Conservation (phyloP, 176 grass and related monocot genomes). For the Pontederia paniculata region DNA sequence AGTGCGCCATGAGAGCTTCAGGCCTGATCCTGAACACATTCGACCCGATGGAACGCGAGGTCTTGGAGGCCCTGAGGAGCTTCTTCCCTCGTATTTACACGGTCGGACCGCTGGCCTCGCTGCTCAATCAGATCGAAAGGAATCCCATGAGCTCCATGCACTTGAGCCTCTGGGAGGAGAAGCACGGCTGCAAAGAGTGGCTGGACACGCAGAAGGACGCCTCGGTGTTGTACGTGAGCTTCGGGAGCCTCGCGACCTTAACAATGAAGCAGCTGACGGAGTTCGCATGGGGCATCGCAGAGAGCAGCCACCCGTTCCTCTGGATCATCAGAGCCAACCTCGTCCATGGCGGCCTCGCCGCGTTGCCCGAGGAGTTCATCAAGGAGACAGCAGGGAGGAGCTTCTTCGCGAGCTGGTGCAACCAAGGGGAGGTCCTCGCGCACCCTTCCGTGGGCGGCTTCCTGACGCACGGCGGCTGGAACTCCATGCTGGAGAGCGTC, state of each 20-base stretch:
- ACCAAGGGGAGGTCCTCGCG: not conserved
- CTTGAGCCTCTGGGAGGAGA: constrained; percentile 3
- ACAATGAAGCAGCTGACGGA: constrained; percentile 2
- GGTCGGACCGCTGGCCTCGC: not conserved
- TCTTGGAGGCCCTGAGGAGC: not conserved
- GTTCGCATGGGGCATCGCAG: constrained; percentile 12
- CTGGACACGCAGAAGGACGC: not conserved
- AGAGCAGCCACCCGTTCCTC: constrained; percentile 6
- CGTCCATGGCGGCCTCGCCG: not conserved
- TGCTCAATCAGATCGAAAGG: not conserved
- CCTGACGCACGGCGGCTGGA: not conserved
- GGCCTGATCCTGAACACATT: constrained; percentile 12
- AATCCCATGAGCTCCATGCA: not conserved
- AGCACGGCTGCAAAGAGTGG: not conserved
- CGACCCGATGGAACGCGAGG: constrained; percentile 4
- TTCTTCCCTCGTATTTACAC: constrained; percentile 16
- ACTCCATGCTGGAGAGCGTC: not conserved
- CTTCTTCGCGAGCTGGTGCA: not conserved
- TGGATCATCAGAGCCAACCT: constrained; percentile 2
- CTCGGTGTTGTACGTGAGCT: constrained; percentile 12
- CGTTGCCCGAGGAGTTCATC: constrained; percentile 1
- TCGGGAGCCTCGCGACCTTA: constrained; percentile 8
- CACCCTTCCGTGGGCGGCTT: not conserved
- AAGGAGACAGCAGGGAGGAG: not conserved
- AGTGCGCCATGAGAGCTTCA: not conserved